Evolutionary conservation across 352 stramenopile genomes (phyloP).

Genomic region (Paralagenidium karlingii): DNA sequence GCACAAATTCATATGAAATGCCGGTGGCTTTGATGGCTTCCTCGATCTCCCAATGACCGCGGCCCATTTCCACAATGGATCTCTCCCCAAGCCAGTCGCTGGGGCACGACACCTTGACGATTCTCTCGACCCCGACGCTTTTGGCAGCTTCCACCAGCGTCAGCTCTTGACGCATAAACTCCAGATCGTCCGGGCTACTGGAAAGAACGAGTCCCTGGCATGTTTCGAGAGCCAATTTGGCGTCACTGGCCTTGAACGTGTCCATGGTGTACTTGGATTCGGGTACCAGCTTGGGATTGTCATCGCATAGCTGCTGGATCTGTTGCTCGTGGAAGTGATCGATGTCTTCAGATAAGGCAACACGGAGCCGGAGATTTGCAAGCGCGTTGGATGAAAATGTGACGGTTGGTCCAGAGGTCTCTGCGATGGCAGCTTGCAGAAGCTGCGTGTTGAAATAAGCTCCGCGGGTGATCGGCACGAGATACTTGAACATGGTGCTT

Average conservation of each 20-base stretch:
- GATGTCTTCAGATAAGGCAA: too few relatives aligned
- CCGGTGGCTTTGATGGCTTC: conserved; percentile 11
- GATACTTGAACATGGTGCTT: conserved; percentile 7
- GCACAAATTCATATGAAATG: conserved; percentile 12
- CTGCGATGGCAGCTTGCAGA: background rate
- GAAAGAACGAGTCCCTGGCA: conserved; percentile 38
- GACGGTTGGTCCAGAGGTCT: background rate
- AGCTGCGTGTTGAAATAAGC: conserved; percentile 10
- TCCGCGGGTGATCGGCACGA: conserved; percentile 21
- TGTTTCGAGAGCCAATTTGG: conserved; percentile 19
- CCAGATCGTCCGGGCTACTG: conserved; percentile 3
- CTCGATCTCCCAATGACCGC: conserved; percentile 32
- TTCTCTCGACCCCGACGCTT: conserved; percentile 6
- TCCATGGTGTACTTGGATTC: conserved; percentile 19
- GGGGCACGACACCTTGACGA: conserved; percentile 47
- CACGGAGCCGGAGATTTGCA: conserved; percentile 2
- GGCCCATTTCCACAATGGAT: conserved; percentile 17
- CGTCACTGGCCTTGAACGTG: conserved; percentile 21
- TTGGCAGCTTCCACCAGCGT: conserved; percentile 11
- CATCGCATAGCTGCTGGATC: background rate
- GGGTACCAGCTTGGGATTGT: background rate
- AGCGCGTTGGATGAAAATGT: conserved; percentile 6
- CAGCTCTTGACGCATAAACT: conserved; percentile 10
- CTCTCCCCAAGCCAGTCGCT: conserved; percentile 19
- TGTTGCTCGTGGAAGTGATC: too few relatives aligned